Conservation (phyloP, 2,329 filamentous ascomycete genomes). For the Talaromyces funiculosus region DNA sequence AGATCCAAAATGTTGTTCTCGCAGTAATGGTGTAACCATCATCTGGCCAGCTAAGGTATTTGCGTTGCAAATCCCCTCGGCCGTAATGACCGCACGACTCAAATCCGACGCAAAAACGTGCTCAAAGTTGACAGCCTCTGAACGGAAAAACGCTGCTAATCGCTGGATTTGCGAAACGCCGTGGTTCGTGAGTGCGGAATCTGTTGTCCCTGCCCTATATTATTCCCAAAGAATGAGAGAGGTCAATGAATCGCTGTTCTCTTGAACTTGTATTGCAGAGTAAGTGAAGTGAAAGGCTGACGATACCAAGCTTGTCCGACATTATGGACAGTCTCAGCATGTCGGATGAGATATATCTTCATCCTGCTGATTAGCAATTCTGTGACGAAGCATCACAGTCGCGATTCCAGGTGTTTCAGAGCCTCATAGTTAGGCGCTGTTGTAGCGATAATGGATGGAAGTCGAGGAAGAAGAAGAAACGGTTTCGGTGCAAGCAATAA, state of each 20-base stretch:
- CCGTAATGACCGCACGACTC: constrained; percentile 59
- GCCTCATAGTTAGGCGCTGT: neutral
- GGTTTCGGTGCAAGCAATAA: neutral
- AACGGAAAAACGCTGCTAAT: constrained; percentile 62
- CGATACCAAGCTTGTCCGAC: constrained; percentile 68
- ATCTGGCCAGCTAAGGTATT: constrained; percentile 3
- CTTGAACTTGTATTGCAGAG: neutral
- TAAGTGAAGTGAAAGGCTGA: constrained; percentile 8
- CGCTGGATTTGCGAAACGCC: constrained; percentile 72
- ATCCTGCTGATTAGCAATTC: constrained; percentile 32
- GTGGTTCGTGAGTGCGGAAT: constrained; percentile 75
- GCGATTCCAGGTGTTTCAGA: neutral
- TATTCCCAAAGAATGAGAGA: neutral
- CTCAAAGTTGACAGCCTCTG: constrained; percentile 59
- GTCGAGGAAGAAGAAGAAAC: neutral
- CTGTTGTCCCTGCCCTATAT: constrained; percentile 67
- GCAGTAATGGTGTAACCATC: constrained; percentile 22
- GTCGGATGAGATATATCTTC: constrained; percentile 71
- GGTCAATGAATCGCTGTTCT: constrained; percentile 6
- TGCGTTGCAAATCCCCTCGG: constrained; percentile 23
- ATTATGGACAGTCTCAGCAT: constrained; percentile 89
- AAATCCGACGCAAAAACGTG: constrained; percentile 74
- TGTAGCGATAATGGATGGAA: neutral
- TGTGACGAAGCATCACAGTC: neutral
- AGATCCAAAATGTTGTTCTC: constrained; percentile 39